Evolutionary conservation across 2,329 filamentous ascomycete genomes (phyloP).

Genomic region (Leptographium radiaticola): DNA sequence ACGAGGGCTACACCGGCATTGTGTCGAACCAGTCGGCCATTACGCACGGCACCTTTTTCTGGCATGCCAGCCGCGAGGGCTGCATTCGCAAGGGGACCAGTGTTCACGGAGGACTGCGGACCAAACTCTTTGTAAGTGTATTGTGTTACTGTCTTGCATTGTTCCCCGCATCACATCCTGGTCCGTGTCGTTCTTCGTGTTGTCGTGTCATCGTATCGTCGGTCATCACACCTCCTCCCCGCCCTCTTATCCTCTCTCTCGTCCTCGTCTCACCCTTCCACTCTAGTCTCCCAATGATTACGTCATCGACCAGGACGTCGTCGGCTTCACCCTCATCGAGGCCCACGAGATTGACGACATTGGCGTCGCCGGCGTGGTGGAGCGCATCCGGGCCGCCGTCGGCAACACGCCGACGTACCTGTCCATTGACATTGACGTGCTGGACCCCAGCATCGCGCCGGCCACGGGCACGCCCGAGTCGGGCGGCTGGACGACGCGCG

Average conservation of each 20-base stretch:
- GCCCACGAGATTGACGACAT: constrained; percentile 39
- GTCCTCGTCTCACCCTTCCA: neutral
- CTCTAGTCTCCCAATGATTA: constrained; percentile 7
- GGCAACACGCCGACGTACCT: constrained; percentile 11
- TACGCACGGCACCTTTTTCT: constrained; percentile 84
- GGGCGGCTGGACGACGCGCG: constrained; percentile 79
- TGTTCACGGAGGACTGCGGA: constrained; percentile 7
- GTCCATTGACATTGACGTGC: constrained; percentile 20
- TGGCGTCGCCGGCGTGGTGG: constrained; percentile 5
- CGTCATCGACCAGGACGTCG: constrained; percentile 75
- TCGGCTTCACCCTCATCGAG: constrained; percentile 69
- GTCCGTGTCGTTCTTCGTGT: neutral
- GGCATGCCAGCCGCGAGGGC: constrained; percentile 65
- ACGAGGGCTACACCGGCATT: constrained; percentile 67
- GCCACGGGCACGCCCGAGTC: constrained; percentile 75
- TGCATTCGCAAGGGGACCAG: constrained; percentile 67
- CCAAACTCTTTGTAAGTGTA: constrained; percentile 1
- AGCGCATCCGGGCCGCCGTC: constrained; percentile 28
- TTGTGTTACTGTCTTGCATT: neutral
- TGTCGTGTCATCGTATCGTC: too few species aligned
- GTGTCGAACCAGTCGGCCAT: constrained; percentile 62
- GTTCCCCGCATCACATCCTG: neutral
- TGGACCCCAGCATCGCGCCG: constrained; percentile 20
- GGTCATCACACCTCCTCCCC: too few species aligned
- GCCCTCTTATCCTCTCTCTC: neutral